Conservation (phyloP, 305 asterid genomes). For the Fraxinus latifolia region DNA sequence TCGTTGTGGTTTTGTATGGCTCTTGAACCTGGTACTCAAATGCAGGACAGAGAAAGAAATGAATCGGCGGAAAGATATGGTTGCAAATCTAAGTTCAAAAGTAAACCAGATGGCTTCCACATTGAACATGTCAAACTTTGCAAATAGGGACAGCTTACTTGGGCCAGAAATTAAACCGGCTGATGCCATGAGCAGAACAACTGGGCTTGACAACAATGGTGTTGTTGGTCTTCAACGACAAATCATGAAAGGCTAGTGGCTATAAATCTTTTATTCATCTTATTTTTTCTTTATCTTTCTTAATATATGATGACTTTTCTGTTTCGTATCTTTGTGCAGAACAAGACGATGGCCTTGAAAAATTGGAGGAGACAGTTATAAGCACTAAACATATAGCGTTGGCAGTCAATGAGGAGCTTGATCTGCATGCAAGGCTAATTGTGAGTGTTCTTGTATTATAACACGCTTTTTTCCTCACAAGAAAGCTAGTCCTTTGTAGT, state of each 20-base stretch:
- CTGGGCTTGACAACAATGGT: slow-evolving; percentile 31
- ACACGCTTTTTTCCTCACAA: not conserved
- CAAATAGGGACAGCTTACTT: slow-evolving; percentile 28
- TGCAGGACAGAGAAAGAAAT: slow-evolving; percentile 31
- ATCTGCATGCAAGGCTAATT: slow-evolving; percentile 24
- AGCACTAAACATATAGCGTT: slow-evolving; percentile 34
- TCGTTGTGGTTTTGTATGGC: not conserved
- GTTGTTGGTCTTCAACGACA: slow-evolving; percentile 32
- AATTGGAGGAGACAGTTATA: slow-evolving; percentile 31
- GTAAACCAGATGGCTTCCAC: slow-evolving; percentile 32
- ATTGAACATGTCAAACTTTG: slow-evolving; percentile 30
- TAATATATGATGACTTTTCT: not conserved
- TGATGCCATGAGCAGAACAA: slow-evolving; percentile 30
- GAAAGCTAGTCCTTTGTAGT: slow-evolving; percentile 2
- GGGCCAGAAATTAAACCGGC: slow-evolving; percentile 33
- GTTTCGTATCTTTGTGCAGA: slow-evolving; percentile 13
- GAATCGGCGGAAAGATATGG: slow-evolving; percentile 31
- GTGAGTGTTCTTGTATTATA: slow-evolving; percentile 13
- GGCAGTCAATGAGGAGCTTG: slow-evolving; percentile 25
- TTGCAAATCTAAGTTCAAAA: slow-evolving; percentile 22
- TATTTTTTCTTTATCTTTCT: not conserved
- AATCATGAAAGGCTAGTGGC: slow-evolving; percentile 25
- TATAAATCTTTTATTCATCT: not conserved
- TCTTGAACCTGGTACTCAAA: not conserved
- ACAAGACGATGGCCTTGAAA: slow-evolving; percentile 32